Evolutionary conservation across 2,329 filamentous ascomycete species (phyloP).

Genomic region (Aspergillus novoparasiticus): DNA sequence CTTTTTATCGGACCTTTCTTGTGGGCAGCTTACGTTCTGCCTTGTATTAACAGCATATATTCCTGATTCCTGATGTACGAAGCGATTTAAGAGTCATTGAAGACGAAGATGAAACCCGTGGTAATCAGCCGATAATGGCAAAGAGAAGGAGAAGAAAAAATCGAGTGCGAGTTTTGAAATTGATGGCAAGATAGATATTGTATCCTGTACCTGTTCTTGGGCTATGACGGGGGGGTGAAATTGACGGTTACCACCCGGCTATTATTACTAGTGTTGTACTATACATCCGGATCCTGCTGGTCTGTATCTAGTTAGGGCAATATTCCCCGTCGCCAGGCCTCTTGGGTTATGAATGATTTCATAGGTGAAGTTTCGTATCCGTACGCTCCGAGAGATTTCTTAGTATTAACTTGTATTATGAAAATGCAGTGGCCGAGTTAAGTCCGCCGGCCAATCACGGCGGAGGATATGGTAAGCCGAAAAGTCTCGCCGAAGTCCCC

Average conservation of each 20-base stretch:
- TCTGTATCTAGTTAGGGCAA: background rate
- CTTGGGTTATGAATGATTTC: background rate
- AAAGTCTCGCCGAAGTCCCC: background rate
- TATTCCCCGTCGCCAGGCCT: background rate
- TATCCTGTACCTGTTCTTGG: background rate
- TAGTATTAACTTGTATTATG: background rate
- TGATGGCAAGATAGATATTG: background rate
- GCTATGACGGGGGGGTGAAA: too few relatives aligned
- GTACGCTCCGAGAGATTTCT: too few relatives aligned
- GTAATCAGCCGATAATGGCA: background rate
- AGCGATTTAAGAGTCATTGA: background rate
- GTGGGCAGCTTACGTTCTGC: constrained; percentile 6
- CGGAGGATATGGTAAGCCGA: constrained; percentile 5
- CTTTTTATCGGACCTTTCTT: constrained; percentile 2
- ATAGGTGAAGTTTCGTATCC: too few relatives aligned
- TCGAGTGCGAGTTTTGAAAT: background rate
- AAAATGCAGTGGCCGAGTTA: background rate
- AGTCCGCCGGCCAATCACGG: constrained; percentile 2
- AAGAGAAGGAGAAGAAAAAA: background rate
- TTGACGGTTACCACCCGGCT: too few relatives aligned
- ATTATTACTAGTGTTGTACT: too few relatives aligned
- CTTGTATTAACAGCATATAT: constrained; percentile 8
- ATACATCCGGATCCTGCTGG: too few relatives aligned
- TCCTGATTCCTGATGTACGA: constrained; percentile 5
- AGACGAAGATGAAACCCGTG: background rate